These are phyloP conservation scores for Exophiala spinifera DNA, from an alignment of 2,329 filamentous ascomycete species.

Conservation along the genomic window DNA sequence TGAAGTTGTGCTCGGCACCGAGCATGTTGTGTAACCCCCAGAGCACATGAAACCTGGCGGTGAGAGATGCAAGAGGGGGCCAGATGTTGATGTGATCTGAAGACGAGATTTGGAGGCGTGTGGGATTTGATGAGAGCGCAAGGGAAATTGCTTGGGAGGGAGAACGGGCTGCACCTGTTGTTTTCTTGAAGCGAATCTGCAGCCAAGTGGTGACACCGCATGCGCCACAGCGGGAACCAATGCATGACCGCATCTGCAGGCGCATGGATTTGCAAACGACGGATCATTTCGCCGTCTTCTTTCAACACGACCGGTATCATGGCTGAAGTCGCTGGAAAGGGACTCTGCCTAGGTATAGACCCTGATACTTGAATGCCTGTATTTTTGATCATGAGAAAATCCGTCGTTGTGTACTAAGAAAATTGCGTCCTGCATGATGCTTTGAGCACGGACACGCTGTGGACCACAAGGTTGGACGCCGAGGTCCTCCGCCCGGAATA, in stretches of 20 bases:
- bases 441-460: neutral
- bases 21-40: neutral
- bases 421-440: too few species aligned
- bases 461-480: neutral
- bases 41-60: neutral
- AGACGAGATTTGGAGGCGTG: neutral
- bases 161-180: neutral
- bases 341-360: too few species aligned
- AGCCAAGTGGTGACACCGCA: constrained; percentile 1
- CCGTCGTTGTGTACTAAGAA: too few species aligned
- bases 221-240: constrained; percentile 11
- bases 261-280: neutral
- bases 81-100: neutral
- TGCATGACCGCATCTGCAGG: constrained; percentile 14
- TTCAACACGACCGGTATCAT: too few species aligned
- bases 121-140: neutral
- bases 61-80: neutral
- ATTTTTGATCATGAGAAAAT: too few species aligned
- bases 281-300: neutral
- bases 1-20: neutral
- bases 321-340: too few species aligned
- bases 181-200: constrained; percentile 4
- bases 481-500: neutral
- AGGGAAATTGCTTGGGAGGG: neutral
- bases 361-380: too few species aligned